A percentile compares a stretch with the other conserved stretches of the same genome.
phyloP scores from a whole-genome alignment of 306 rosid genomes.

The Gillenia trifoliata region DNA sequence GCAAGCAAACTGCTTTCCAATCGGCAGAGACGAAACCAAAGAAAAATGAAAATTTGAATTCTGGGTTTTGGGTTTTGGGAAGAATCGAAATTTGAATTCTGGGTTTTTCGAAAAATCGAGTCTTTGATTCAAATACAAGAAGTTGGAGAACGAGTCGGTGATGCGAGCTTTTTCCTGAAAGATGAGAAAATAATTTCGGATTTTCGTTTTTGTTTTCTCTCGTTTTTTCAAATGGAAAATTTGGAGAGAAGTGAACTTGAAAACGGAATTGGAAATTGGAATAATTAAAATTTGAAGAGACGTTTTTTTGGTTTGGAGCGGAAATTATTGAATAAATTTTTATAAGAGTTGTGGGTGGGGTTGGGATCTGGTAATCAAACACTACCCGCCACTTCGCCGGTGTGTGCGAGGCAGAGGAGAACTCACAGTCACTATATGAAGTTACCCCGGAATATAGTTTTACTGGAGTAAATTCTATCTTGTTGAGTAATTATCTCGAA shows the following conservation, averaged over 20 bases:
- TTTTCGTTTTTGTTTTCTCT: not conserved
- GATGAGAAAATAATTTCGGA: not conserved
- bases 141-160: slow-evolving; percentile 23
- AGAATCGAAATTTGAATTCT: not conserved
- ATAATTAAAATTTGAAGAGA: not conserved
- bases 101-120: not conserved
- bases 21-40: no score
- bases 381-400: not conserved
- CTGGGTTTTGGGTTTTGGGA: no score
- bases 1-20: not conserved
- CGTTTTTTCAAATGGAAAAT: not conserved
- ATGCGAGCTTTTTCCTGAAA: slow-evolving; percentile 12
- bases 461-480: not conserved
- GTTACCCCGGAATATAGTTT: not conserved
- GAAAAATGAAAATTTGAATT: no score
- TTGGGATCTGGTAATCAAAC: not conserved
- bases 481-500: not conserved
- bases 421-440: not conserved
- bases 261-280: no score
- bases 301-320: not conserved
- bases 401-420: not conserved
- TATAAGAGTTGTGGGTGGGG: not conserved
- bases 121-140: slow-evolving; percentile 1
- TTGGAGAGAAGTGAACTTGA: not conserved
- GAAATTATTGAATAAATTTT: not conserved